Evolutionary conservation across 495 filamentous ascomycete genomes (phyloP).

Genomic region (Xanthoparmelia taractica): DNA sequence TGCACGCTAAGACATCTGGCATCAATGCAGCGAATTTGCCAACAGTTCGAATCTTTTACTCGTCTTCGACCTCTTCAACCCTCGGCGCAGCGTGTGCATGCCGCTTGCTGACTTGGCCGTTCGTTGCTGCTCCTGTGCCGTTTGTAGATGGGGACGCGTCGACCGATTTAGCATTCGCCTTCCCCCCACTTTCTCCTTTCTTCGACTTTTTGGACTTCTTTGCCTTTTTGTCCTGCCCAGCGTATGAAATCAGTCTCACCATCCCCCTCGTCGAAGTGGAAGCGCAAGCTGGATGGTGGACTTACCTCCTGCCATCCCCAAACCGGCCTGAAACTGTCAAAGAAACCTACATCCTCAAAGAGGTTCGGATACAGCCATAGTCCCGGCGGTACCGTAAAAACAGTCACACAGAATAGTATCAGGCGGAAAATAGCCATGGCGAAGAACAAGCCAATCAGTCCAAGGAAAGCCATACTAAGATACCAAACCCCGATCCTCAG

Average conservation of each 20-base stretch:
- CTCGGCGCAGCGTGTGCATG: constrained; percentile 18
- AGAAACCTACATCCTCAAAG: constrained; percentile 97
- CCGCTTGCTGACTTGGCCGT: constrained; percentile 8
- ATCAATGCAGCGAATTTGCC: neutral
- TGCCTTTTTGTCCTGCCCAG: constrained; percentile 12
- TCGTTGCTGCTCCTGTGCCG: constrained; percentile 2
- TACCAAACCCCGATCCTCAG: constrained; percentile 95
- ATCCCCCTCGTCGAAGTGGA: neutral
- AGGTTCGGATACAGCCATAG: constrained; percentile 97
- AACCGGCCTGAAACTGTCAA: constrained; percentile 91
- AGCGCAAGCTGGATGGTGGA: constrained; percentile 6
- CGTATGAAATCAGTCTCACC: neutral
- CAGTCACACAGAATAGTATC: constrained; percentile 89
- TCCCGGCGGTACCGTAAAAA: constrained; percentile 76
- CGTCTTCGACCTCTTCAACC: constrained; percentile 22
- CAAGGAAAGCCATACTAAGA: constrained; percentile 88
- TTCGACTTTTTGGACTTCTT: constrained; percentile 21
- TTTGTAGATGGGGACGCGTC: neutral
- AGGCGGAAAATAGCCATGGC: constrained; percentile 94
- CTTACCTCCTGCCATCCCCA: constrained; percentile 98
- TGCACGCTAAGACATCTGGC: neutral
- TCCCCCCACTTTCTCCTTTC: neutral
- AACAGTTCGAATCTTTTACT: constrained; percentile 8
- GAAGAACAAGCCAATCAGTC: constrained; percentile 90
- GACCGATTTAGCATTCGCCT: neutral